A percentile compares a stretch with the other conserved stretches of the same genome.
Evolutionary conservation across 202 grass and related monocot species (phyloP).

Genomic region (Schoenoplectus tabernaemontani): DNA sequence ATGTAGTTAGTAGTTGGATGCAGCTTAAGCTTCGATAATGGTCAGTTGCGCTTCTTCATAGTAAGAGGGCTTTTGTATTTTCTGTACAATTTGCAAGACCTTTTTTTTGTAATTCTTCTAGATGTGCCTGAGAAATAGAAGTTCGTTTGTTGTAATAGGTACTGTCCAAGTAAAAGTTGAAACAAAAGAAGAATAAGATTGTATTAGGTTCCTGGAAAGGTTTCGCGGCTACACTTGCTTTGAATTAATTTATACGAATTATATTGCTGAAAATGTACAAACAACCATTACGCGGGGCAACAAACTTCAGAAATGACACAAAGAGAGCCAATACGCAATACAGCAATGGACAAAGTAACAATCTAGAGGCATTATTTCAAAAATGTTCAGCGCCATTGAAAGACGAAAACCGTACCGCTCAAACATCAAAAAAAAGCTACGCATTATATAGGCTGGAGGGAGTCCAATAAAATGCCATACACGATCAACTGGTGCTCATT

Average conservation of each 20-base stretch:
- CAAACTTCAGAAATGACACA: no score
- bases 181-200: neutral
- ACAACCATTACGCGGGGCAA: no score
- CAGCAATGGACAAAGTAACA: neutral
- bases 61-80: neutral
- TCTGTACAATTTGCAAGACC: neutral
- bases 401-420: neutral
- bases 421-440: neutral
- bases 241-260: neutral
- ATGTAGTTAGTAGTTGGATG: slow-evolving; percentile 8
- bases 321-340: neutral
- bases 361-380: neutral
- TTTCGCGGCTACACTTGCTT: neutral
- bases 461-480: neutral
- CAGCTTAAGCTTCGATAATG: neutral
- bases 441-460: no score
- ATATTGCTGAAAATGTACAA: no score
- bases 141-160: neutral
- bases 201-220: neutral
- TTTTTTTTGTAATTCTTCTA: neutral
- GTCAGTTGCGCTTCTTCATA: neutral
- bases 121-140: neutral
- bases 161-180: no score
- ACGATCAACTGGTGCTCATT: neutral
- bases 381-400: neutral